phyloP scores from a whole-genome alignment of 768 basidiomycete species.

The Amanita muscaria region DNA sequence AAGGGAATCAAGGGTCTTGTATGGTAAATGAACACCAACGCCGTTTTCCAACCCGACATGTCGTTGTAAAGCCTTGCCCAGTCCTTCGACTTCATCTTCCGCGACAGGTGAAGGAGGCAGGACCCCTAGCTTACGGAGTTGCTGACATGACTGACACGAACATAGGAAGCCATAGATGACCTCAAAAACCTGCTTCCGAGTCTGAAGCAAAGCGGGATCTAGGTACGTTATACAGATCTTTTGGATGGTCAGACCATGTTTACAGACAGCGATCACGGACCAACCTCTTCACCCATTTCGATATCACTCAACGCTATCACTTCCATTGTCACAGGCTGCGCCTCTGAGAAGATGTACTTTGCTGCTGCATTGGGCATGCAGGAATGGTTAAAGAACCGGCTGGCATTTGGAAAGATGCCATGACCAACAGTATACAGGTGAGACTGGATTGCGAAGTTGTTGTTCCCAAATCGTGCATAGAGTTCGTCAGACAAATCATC shows the following conservation, averaged over 20 bases:
- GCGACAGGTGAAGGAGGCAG: slow-evolving; percentile 32
- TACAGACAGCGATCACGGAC: not conserved
- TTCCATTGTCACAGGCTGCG: slow-evolving; percentile 44
- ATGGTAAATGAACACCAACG: slow-evolving; percentile 21
- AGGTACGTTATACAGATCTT: slow-evolving; percentile 72
- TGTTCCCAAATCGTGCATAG: slow-evolving; percentile 64
- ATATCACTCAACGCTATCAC: slow-evolving; percentile 57
- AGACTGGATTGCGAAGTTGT: slow-evolving; percentile 73
- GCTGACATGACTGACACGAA: slow-evolving; percentile 47
- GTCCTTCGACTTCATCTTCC: slow-evolving; percentile 19
- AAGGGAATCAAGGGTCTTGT: slow-evolving; percentile 24
- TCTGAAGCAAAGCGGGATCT: slow-evolving; percentile 63
- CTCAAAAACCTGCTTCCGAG: slow-evolving; percentile 48
- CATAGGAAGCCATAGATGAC: slow-evolving; percentile 65
- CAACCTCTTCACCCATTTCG: slow-evolving; percentile 54
- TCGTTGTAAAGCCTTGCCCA: slow-evolving; percentile 26
- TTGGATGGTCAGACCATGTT: slow-evolving; percentile 5
- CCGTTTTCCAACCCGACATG: slow-evolving; percentile 27
- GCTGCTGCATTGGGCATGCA: slow-evolving; percentile 66
- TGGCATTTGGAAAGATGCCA: slow-evolving; percentile 70
- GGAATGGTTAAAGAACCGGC: slow-evolving; percentile 78
- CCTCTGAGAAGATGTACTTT: slow-evolving; percentile 41
- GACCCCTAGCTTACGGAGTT: slow-evolving; percentile 28
- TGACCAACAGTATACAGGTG: slow-evolving; percentile 64
- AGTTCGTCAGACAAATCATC: slow-evolving; percentile 24